Percentiles rank a stretch among this genome's conserved stretches.
phyloP scores from a whole-genome alignment of 495 filamentous ascomycete genomes.

The Thermochaetoides thermophila region DNA sequence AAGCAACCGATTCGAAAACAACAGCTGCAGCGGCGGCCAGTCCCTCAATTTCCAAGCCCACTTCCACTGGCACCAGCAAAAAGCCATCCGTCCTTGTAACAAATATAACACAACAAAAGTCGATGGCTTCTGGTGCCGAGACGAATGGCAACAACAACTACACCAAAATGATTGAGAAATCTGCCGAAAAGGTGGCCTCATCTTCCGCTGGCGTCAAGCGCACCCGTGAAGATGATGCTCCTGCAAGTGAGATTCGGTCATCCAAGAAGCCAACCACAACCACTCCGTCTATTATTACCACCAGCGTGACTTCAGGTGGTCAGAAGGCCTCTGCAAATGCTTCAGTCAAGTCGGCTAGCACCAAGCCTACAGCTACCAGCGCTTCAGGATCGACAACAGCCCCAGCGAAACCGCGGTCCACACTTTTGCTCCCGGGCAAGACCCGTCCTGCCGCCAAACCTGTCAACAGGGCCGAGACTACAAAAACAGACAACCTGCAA shows the following conservation, averaged over 20 bases:
- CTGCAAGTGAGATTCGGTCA: not conserved
- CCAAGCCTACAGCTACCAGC: conserved; percentile 14
- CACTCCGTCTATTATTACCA: no score
- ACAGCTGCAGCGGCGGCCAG: not conserved
- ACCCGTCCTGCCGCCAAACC: conserved; percentile 19
- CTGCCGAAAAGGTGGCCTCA: not conserved
- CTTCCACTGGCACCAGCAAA: conserved; percentile 1
- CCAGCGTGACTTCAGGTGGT: not conserved
- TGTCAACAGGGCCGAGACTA: conserved; percentile 14
- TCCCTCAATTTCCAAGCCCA: conserved; percentile 4
- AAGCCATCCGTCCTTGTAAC: conserved; percentile 2
- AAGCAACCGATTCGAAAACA: conserved; percentile 5
- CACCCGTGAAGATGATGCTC: not conserved
- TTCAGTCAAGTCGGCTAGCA: conserved; percentile 18
- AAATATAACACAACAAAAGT: no score
- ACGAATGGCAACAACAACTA: no score
- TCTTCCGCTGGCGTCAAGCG: not conserved
- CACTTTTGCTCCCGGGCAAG: conserved; percentile 22
- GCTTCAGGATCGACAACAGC: conserved; percentile 6
- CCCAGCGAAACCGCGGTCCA: conserved; percentile 11
- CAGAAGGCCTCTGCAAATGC: conserved; percentile 8
- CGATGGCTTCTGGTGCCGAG: no score
- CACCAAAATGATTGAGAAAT: no score
- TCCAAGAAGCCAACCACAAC: not conserved
- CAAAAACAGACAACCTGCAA: conserved; percentile 6